Evolutionary conservation across 805 yeast species (phyloP).

Genomic region (Metschnikowia peoriensis): DNA sequence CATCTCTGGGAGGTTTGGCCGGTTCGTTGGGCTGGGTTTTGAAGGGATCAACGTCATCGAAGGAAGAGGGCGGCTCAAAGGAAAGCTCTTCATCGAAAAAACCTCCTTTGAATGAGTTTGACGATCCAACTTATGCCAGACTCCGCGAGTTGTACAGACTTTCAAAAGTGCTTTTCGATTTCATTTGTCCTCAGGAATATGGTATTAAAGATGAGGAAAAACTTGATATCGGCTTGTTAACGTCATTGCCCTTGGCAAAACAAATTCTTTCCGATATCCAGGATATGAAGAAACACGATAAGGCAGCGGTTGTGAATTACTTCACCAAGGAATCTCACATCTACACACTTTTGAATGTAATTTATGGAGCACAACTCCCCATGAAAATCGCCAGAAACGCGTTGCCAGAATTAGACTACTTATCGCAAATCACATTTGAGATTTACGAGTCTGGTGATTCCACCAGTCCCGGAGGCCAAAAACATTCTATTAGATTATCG

Average conservation of each 20-base stretch:
- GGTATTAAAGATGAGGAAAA: slow-evolving; percentile 96
- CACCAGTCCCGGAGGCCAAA: slow-evolving; percentile 58
- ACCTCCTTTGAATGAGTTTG: slow-evolving; percentile 51
- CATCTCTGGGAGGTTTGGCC: slow-evolving; percentile 38
- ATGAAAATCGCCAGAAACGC: slow-evolving; percentile 94
- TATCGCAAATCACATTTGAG: slow-evolving; percentile 93
- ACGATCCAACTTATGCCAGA: slow-evolving; percentile 73
- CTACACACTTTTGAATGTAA: slow-evolving; percentile 85
- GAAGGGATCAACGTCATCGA: slow-evolving; percentile 35
- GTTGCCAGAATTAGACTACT: slow-evolving; percentile 91
- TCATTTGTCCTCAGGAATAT: slow-evolving; percentile 97
- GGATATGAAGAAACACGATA: slow-evolving; percentile 70
- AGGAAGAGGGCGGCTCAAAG: slow-evolving; percentile 11
- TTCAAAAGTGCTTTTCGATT: slow-evolving; percentile 92
- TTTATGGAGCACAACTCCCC: slow-evolving; percentile 92
- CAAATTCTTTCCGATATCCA: slow-evolving; percentile 81
- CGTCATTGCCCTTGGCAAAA: slow-evolving; percentile 90
- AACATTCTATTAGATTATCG: slow-evolving; percentile 87
- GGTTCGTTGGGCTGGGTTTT: slow-evolving; percentile 77
- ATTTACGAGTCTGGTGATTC: slow-evolving; percentile 79
- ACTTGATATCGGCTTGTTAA: slow-evolving; percentile 89
- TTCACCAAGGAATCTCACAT: slow-evolving; percentile 97
- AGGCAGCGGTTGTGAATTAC: slow-evolving; percentile 83
- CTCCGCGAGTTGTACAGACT: slow-evolving; percentile 85
- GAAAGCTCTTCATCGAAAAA: slow-evolving; percentile 15